Evolutionary conservation across 192 early-diverging fungal species (phyloP).

Genomic region (Coemansia sp.): DNA sequence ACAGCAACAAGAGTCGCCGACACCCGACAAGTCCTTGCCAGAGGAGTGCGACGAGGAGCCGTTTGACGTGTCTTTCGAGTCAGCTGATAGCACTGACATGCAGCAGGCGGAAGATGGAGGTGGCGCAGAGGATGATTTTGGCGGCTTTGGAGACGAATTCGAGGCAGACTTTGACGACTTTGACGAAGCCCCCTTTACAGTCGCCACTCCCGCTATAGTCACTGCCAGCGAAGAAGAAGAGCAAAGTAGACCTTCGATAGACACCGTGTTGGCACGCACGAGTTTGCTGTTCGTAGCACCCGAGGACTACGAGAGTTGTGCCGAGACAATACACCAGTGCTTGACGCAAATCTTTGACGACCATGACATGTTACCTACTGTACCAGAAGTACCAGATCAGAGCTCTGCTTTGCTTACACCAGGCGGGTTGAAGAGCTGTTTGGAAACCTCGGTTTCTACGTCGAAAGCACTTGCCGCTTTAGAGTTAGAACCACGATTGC

Average conservation of each 20-base stretch:
- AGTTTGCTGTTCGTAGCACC: slow-evolving; percentile 10
- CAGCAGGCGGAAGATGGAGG: not conserved
- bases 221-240: not conserved
- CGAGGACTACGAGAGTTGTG: not conserved
- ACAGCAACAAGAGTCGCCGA: not conserved
- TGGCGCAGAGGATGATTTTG: slow-evolving; percentile 17
- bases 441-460: not conserved
- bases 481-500: slow-evolving; percentile 27
- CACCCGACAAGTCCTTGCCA: not conserved
- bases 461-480: too few relatives aligned
- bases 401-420: not conserved
- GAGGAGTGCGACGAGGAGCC: not conserved
- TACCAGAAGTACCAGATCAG: not conserved
- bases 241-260: not conserved
- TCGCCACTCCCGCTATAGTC: not conserved
- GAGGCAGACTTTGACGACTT: slow-evolving; percentile 29
- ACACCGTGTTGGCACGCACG: slow-evolving; percentile 7
- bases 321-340: slow-evolving; percentile 14
- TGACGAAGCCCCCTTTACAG: slow-evolving; percentile 7
- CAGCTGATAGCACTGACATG: not conserved
- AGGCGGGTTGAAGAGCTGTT: not conserved
- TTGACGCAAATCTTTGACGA: slow-evolving; percentile 12
- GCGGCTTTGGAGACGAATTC: slow-evolving; percentile 21
- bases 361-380: not conserved
- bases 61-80: not conserved